Conservation (phyloP, 305 asterid genomes). For the Solanum chacoense region DNA sequence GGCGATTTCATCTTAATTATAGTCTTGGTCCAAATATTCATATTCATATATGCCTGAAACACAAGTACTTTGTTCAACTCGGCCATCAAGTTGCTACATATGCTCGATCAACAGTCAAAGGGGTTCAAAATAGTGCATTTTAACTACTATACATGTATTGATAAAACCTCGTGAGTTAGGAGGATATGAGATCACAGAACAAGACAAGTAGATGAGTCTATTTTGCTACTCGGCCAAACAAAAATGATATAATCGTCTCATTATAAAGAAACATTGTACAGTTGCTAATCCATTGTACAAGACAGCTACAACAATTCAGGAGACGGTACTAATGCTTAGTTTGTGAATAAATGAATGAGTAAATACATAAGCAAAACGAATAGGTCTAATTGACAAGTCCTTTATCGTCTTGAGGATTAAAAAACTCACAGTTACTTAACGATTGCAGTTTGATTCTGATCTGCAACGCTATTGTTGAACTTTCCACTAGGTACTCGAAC, state of each 20-base stretch:
- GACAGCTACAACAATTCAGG: not conserved
- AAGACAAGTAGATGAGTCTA: not conserved
- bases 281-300: not conserved
- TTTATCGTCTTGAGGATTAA: not conserved
- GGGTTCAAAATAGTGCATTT: not conserved
- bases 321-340: not conserved
- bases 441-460: not conserved
- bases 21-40: not conserved
- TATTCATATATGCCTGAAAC: not conserved
- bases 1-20: not conserved
- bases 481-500: slow-evolving; percentile 14
- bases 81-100: not conserved
- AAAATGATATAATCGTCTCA: not conserved
- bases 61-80: not conserved
- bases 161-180: not conserved
- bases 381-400: not conserved
- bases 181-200: not conserved
- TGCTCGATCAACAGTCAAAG: not conserved
- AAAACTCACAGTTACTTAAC: not conserved
- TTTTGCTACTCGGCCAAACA: not conserved
- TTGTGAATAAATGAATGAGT: not conserved
- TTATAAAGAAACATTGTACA: not conserved
- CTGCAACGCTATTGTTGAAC: slow-evolving; percentile 4
- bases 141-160: not conserved
- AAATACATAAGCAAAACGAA: not conserved